Evolutionary conservation across 2,329 filamentous ascomycete genomes (phyloP), one percentile per base, ranked within the genome.

Genomic region (Aspergillus piperis): DNA sequence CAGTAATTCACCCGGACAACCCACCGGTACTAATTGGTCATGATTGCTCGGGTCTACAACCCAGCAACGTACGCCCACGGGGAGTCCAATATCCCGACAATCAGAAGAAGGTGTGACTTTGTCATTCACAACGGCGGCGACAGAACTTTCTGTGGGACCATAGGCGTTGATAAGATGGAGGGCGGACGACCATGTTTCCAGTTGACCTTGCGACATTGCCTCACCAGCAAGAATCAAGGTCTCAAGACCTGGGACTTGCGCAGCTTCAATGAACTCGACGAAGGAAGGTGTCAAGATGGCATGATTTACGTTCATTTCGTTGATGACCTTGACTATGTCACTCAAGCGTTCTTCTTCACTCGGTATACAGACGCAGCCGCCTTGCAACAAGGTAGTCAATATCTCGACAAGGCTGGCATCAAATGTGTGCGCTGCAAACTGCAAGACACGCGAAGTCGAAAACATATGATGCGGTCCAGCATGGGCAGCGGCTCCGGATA

Each of bases 281-380:
- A 89, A 81, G 0, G 85, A 80, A 1, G 86, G 83, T 0, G 87
- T 89, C 69, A 89, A 81, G 67, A 84, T 83, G 2, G 81, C 82
- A 76, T 80, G 81, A 42, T 79, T 83, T 32, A 83, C 81, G 8
- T 79, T 72, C 79, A 85, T 83, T 0, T 78, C 70, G n/a, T 81
- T 80, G 39, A 88, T 83, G 1, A 77, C 78, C 0, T 76, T 77
- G 1, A 78, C 75, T 11, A 87, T 78, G 56, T 85, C 78, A 55
- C 81, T 78, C 3, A 82, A 64, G 21, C 82, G 75, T 55, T 83
- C 80, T 8, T 78, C 70, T 1, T 82, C 75, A 3, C 81, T 80
- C 0, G 86, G 85, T 2, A 88, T 77, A 55, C 86, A 88, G 8
- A 88, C 78, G 50, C 83, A 86, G 0, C 81, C 86, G 4, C 86